Base-by-base conservation (phyloP, 148 eudicot genomes). In the Rhododendron simsii region DNA sequence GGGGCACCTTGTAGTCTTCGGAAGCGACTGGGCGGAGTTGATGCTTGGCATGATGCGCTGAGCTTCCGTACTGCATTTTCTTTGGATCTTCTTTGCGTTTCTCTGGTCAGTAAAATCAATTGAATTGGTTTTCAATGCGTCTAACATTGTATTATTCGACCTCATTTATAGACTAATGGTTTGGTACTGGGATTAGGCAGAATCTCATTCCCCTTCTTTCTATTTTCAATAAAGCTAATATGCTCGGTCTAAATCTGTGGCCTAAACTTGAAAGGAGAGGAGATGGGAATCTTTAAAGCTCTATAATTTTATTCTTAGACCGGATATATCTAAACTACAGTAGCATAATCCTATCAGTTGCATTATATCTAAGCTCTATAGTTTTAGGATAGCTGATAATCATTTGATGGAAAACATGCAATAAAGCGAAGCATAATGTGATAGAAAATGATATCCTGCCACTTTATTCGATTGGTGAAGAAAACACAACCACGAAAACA, bases 121-220 rank as follows among this genome's bases (percentile, higher is more conserved):
- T 45, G 15, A 26, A 21, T 45, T n/a, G 35, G 5, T 78, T 78
- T 48, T 78, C 50, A 5, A 78, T 78, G 33, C 1, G 16, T 78
- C 12, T 45, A 6, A 76, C 50, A 41, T 20, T 76, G 75, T 41
- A 76, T 7, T 20, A 39, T 8, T 41, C 50, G 0, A 41, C 53
- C n/a, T n/a, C 13, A 78, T 78, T 78, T 78, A 78, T 78, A 78
- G 33, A 21, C 51, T 44, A 14, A 77, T n/a, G 30, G 26, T 48
- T 23, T 13, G 28, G 7, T 5, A 1, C 37, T 7, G 48, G 48
- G 84, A 48, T 53, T 21, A 45, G 67, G 45, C 7, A 71, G 86
- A 85, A 85, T 78, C 86, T 37, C 57, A 78, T 85, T 53, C 86
- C 33, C 26, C n/a, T 37, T 76, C 26, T 20, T 69, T 28, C 18